These are phyloP conservation scores for Colletotrichum sp. DNA, from an alignment of 2,329 filamentous ascomycete genomes.

Conservation along the genomic window DNA sequence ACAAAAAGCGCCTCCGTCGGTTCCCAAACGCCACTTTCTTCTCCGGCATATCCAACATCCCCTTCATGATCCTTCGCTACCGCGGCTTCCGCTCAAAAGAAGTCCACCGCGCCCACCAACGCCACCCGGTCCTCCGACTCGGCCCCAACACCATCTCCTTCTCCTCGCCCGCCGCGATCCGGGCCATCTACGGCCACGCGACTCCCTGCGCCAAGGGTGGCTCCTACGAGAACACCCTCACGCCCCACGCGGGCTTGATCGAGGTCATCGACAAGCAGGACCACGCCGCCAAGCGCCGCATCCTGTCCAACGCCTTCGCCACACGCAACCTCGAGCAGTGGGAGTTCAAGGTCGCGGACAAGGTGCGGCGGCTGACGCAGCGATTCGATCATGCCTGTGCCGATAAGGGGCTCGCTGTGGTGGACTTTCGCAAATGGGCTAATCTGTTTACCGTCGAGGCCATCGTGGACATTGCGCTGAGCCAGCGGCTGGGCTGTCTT, in stretches of 20 bases:
- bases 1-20: not conserved
- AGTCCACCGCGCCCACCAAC: not conserved
- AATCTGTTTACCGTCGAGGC: slow-evolving; percentile 64
- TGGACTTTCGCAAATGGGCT: slow-evolving; percentile 48
- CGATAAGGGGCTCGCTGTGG: rapidly evolving
- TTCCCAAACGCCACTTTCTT: not conserved
- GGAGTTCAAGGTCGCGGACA: slow-evolving; percentile 61
- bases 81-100: not conserved
- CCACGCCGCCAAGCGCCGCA: slow-evolving; percentile 55
- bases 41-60: not conserved
- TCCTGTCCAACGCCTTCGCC: slow-evolving; percentile 55
- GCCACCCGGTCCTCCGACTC: not conserved
- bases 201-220: slow-evolving; percentile 55
- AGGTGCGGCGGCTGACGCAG: slow-evolving; percentile 50
- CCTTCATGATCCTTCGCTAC: not conserved
- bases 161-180: not conserved
- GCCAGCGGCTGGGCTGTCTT: slow-evolving; percentile 53
- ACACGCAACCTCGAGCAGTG: slow-evolving; percentile 58
- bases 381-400: not conserved
- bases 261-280: slow-evolving; percentile 57
- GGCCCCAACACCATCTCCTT: not conserved
- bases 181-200: slow-evolving; percentile 40
- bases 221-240: slow-evolving; percentile 48
- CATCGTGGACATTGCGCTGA: slow-evolving; percentile 60
- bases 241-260: slow-evolving; percentile 54